phyloP scores from a whole-genome alignment of 768 basidiomycete species.

The Boletus rubropictus region DNA sequence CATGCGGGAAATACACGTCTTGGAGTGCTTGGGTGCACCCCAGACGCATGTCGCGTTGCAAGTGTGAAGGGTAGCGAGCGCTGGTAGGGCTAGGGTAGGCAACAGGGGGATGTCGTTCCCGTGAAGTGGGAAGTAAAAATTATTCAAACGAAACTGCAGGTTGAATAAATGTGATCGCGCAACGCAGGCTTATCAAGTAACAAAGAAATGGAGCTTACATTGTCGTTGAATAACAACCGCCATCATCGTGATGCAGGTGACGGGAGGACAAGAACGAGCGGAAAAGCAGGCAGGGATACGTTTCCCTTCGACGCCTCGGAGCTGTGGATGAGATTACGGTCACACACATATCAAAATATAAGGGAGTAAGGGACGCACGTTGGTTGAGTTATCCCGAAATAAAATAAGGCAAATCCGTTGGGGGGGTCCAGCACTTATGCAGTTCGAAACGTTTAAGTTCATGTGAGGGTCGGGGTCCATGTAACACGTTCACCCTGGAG shows the following conservation, averaged over 20 bases:
- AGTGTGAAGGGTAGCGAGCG: conserved; percentile 41
- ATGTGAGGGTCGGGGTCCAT: too few relatives aligned
- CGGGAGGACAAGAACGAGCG: neutral
- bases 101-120: conserved; percentile 21
- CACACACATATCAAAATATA: neutral
- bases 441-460: too few relatives aligned
- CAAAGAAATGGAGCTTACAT: conserved; percentile 35
- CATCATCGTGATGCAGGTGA: conserved; percentile 33
- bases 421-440: too few relatives aligned
- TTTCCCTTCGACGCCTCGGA: too few relatives aligned
- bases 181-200: conserved; percentile 19
- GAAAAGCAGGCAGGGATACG: neutral
- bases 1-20: conserved; percentile 46
- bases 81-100: conserved; percentile 51
- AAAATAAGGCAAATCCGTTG: too few relatives aligned
- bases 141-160: conserved; percentile 9
- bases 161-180: too few relatives aligned
- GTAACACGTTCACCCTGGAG: too few relatives aligned
- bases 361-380: too few relatives aligned
- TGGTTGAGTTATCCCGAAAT: too few relatives aligned
- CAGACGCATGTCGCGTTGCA: conserved; percentile 34
- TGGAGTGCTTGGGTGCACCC: conserved; percentile 37
- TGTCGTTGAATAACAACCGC: conserved; percentile 48
- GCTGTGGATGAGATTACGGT: too few relatives aligned
- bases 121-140: neutral